Evolutionary conservation across 495 filamentous ascomycete species (phyloP), one percentile per base, ranked within the genome.

Genomic region (Talaromyces nanjingensis): DNA sequence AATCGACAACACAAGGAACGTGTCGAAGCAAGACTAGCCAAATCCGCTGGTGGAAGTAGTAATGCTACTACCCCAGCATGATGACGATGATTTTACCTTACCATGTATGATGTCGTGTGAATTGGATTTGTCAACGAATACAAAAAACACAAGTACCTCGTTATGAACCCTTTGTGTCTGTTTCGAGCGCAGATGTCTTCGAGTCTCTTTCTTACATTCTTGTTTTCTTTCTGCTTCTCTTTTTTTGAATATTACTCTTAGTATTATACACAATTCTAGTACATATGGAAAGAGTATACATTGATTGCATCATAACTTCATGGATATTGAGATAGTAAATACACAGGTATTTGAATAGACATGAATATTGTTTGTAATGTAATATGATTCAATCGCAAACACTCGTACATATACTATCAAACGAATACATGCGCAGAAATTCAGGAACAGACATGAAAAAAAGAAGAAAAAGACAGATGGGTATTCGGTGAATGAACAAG

Each of bases 1-100:
- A 94, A 96, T 74, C 76, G 86, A 42, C 73, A 81, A 22, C 94
- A 97, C 77, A 86, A 88, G 70, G 84, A 90, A 69, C 84, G 80
- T 64, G 92, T 96, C 29, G 86, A 89, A 71, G 74, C 77, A 65
- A 77, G 88, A 37, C 61, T 81, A 12, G 62, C 64, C 1, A 72
- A 68, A 60, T 63, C 54, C 25, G 69, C 63, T 25, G 53, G 31
- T 20, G 45, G 45, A 12, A 42, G 37, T 6, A 42, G 37, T 16
- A 49, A 18, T 9, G 52, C 52, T 6, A 59, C 56, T 12, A 20
- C 56, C 12, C 24, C 56, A 6, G 56, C 27, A 59, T 59, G 31
- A 37, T 34, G 18, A 31, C 16, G 27, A 31, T 37, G n/a, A 58
- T 20, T 34, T 29, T 31, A 54, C 33, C 11, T 29, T 42, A 22